Conservation (phyloP, 176 grass and related monocot genomes). For the Tillandsia fasciculata region DNA sequence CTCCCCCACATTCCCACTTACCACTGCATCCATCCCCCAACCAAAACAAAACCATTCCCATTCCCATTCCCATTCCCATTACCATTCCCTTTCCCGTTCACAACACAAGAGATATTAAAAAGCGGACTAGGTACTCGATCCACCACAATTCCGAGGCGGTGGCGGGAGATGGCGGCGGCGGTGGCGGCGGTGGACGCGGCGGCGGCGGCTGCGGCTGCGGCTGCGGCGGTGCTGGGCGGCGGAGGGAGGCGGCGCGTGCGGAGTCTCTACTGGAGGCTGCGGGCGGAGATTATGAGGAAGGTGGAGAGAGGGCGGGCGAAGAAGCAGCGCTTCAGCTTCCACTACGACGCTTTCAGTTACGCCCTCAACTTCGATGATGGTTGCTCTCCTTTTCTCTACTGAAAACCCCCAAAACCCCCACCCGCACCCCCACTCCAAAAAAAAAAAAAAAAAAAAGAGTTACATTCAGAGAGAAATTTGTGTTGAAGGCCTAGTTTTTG, state of each 20-base stretch:
- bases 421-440: no score
- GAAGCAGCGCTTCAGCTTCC: constrained; percentile 36
- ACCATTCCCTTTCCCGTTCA: no score
- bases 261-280: constrained; percentile 38
- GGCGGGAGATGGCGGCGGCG: constrained; percentile 1
- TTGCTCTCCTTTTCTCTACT: constrained; percentile 24
- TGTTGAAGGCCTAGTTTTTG: no score
- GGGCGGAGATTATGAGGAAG: constrained; percentile 30
- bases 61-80: no score
- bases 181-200: constrained; percentile 23
- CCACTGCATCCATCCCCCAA: background rate
- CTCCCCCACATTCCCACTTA: background rate
- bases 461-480: no score
- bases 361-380: constrained; percentile 49
- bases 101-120: no score
- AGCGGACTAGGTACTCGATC: no score
- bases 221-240: constrained; percentile 8
- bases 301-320: constrained; percentile 19
- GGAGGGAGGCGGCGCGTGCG: constrained; percentile 28
- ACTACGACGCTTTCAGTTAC: constrained; percentile 49
- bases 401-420: background rate
- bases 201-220: constrained; percentile 20
- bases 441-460: no score
- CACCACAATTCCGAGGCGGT: no score
- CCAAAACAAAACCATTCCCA: no score